Conservation (phyloP, 2,329 filamentous ascomycete species). For the Paraphoma sp. region DNA sequence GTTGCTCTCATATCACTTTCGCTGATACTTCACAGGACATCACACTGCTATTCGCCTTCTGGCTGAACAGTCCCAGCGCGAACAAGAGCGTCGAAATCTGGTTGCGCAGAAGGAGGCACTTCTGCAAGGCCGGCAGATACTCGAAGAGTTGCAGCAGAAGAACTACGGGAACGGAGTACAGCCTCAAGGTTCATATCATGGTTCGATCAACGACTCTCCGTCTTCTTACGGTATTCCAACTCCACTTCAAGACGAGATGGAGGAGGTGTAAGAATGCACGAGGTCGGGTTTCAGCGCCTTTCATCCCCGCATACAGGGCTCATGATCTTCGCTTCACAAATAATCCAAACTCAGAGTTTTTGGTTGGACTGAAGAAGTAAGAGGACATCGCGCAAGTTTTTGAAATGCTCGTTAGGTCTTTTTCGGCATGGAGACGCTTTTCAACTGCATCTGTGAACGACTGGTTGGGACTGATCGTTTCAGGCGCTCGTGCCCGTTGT, state of each 20-base stretch:
- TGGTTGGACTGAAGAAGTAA: too few relatives aligned
- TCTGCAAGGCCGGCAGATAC: conserved; percentile 15
- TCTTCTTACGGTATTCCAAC: conserved; percentile 2
- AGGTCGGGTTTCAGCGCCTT: neutral
- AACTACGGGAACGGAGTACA: conserved; percentile 15
- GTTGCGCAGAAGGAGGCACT: conserved; percentile 13
- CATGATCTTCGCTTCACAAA: too few relatives aligned
- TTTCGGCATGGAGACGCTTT: too few relatives aligned
- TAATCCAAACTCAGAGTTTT: too few relatives aligned
- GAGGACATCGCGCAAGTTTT: too few relatives aligned
- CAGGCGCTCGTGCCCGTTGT: too few relatives aligned
- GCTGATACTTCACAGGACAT: conserved; percentile 1
- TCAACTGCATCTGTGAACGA: too few relatives aligned
- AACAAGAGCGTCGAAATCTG: conserved; percentile 16
- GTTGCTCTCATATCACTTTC: neutral
- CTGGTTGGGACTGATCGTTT: too few relatives aligned
- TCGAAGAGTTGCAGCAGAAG: conserved; percentile 19
- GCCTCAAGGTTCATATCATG: neutral
- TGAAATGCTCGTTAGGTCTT: too few relatives aligned
- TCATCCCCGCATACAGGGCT: too few relatives aligned
- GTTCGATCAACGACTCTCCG: neutral
- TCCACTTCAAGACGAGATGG: conserved; percentile 1
- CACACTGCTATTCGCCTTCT: conserved; percentile 19
- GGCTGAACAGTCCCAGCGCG: conserved; percentile 15
- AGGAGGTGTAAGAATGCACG: neutral